These are phyloP conservation scores for Botrytis medusae DNA, from an alignment of 2,329 filamentous ascomycete species.

Conservation along the genomic window DNA sequence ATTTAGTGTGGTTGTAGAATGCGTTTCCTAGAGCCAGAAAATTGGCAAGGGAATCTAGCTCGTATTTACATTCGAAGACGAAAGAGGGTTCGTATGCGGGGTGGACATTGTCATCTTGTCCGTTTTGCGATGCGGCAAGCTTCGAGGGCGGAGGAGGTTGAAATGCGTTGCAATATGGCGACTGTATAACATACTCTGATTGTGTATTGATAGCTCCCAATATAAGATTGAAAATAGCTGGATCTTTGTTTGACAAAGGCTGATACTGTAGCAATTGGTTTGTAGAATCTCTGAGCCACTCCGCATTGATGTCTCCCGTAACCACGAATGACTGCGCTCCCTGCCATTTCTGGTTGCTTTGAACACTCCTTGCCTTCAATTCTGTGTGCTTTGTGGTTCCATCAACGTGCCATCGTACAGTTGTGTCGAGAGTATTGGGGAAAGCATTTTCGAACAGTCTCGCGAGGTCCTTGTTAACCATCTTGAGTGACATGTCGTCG, in stretches of 20 bases:
- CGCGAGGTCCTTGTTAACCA: conserved; percentile 84
- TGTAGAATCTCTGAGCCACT: conserved; percentile 89
- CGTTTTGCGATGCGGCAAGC: conserved; percentile 69
- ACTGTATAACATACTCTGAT: conserved; percentile 88
- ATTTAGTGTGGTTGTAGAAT: conserved; percentile 77
- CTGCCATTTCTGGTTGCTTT: conserved; percentile 67
- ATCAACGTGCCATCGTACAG: conserved; percentile 67
- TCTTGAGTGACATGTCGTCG: conserved; percentile 71
- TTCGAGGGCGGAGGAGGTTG: conserved; percentile 87
- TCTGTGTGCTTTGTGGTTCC: conserved; percentile 44
- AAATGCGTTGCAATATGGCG: conserved; percentile 97
- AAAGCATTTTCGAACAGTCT: conserved; percentile 94
- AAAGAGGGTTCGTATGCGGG: conserved; percentile 78
- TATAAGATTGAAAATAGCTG: conserved; percentile 74
- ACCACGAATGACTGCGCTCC: conserved; percentile 91
- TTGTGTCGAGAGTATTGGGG: conserved; percentile 74
- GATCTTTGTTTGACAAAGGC: conserved; percentile 76
- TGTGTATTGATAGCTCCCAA: conserved; percentile 95
- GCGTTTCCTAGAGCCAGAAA: conserved; percentile 86
- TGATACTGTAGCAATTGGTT: conserved; percentile 95
- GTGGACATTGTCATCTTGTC: conserved; percentile 81
- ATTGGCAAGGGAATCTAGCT: conserved; percentile 90
- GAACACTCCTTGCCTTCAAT: conserved; percentile 43
- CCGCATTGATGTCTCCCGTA: conserved; percentile 88
- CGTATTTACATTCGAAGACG: conserved; percentile 99